These are phyloP conservation scores for Russula vinacea DNA, from an alignment of 768 basidiomycete genomes.

Conservation along the genomic window DNA sequence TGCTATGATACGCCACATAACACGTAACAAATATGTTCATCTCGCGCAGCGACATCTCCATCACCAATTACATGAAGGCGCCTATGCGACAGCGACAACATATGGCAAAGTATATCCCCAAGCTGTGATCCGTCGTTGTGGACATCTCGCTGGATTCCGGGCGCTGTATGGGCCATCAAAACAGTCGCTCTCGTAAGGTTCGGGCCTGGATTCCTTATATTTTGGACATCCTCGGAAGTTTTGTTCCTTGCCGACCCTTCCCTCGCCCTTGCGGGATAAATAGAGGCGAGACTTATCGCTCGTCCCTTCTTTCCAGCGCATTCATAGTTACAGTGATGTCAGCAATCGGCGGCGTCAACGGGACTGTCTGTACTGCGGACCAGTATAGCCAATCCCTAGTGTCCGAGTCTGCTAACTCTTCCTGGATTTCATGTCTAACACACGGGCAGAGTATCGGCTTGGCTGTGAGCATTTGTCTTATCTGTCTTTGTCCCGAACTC, in stretches of 20 bases:
- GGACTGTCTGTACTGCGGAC: constrained; percentile 14
- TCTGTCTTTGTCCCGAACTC: background rate
- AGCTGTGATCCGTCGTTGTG: no score
- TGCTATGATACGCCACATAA: constrained; percentile 36
- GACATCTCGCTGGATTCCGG: no score
- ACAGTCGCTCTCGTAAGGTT: background rate
- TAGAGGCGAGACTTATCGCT: background rate
- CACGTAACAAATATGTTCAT: background rate
- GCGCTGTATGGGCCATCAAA: background rate
- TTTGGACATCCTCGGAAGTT: background rate
- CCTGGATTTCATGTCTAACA: constrained; percentile 33
- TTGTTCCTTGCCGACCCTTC: background rate
- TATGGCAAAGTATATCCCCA: no score
- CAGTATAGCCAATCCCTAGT: background rate
- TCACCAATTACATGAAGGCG: background rate
- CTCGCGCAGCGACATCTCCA: no score
- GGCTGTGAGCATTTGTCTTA: constrained; percentile 33
- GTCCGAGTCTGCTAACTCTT: no score
- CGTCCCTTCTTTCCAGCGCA: background rate
- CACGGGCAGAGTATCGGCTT: constrained; percentile 40
- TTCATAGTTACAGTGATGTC: background rate
- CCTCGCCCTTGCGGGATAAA: background rate
- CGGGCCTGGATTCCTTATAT: background rate
- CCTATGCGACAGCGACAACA: background rate
- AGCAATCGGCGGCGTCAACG: background rate